phyloP scores from a whole-genome alignment of 371 early-diverging fungal species.

The Chytridiales sp. region DNA sequence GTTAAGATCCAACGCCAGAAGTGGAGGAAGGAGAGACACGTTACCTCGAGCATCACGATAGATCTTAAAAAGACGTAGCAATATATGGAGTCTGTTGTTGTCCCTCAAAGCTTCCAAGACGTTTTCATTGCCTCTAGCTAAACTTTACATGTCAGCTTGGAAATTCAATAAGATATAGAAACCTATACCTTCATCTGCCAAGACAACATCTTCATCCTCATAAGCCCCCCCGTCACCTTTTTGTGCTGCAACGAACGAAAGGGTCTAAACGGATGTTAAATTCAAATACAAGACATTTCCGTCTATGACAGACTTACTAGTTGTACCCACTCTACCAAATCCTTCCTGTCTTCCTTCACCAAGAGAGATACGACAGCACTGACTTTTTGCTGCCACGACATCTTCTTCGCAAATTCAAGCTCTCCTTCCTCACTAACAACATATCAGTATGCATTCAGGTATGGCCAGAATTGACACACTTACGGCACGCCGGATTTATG shows the following conservation, averaged over 20 bases:
- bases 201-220: slow-evolving; percentile 14
- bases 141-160: not conserved
- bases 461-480: not conserved
- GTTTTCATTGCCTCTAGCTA: slow-evolving; percentile 3
- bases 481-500: not conserved
- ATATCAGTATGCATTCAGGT: slow-evolving; percentile 17
- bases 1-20: not conserved
- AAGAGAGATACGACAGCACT: slow-evolving; percentile 28
- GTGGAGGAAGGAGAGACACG: not conserved
- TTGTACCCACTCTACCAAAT: slow-evolving; percentile 33
- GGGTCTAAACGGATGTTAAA: slow-evolving; percentile 10
- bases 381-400: slow-evolving; percentile 35
- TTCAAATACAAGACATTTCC: not conserved
- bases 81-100: slow-evolving; percentile 14
- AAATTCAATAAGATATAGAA: not conserved
- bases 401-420: slow-evolving; percentile 13
- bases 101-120: not conserved
- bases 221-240: slow-evolving; percentile 13
- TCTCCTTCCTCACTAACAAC: slow-evolving; percentile 30
- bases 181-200: slow-evolving; percentile 7
- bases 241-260: slow-evolving; percentile 14
- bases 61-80: slow-evolving; percentile 18
- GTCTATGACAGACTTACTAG: slow-evolving; percentile 19
- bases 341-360: slow-evolving; percentile 16
- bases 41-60: slow-evolving; percentile 14